Evolutionary conservation across 2,329 filamentous ascomycete genomes (phyloP).

Genomic region (Parastagonospora nodorum): DNA sequence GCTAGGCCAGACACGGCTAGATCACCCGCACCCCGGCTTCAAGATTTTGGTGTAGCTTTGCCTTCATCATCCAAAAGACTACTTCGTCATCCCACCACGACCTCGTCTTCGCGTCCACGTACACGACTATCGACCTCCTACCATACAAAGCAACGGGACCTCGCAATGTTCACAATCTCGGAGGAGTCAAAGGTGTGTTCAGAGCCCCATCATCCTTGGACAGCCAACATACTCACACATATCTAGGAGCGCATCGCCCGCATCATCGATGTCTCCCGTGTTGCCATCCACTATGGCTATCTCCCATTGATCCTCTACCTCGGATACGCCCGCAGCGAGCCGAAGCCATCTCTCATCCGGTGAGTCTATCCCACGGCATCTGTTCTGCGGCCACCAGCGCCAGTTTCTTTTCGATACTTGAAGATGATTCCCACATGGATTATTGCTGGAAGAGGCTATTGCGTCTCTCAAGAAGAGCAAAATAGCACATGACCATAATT

Average conservation of each 20-base stretch:
- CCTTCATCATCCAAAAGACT: conserved; percentile 10
- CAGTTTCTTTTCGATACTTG: neutral
- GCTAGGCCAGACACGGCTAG: conserved; percentile 16
- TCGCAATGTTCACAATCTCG: conserved; percentile 69
- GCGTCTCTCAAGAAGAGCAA: no score
- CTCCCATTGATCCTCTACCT: conserved; percentile 96
- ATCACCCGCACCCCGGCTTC: conserved; percentile 10
- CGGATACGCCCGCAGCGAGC: conserved; percentile 93
- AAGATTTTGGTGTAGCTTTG: conserved; percentile 31
- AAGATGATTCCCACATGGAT: no score
- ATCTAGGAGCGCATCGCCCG: conserved; percentile 92
- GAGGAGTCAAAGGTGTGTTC: conserved; percentile 89
- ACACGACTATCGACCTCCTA: neutral
- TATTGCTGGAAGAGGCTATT: no score
- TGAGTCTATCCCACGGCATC: conserved; percentile 40
- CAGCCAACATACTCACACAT: conserved; percentile 25
- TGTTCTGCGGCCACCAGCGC: neutral
- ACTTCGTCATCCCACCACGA: conserved; percentile 15
- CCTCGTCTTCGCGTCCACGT: neutral
- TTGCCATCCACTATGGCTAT: conserved; percentile 98
- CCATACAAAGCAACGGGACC: neutral
- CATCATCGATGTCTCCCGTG: conserved; percentile 91
- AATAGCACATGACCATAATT: no score
- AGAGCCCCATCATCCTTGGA: neutral
- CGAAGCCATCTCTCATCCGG: conserved; percentile 80